Base-by-base conservation (phyloP, 495 filamentous ascomycete species). In the Xylaria palmicola region DNA sequence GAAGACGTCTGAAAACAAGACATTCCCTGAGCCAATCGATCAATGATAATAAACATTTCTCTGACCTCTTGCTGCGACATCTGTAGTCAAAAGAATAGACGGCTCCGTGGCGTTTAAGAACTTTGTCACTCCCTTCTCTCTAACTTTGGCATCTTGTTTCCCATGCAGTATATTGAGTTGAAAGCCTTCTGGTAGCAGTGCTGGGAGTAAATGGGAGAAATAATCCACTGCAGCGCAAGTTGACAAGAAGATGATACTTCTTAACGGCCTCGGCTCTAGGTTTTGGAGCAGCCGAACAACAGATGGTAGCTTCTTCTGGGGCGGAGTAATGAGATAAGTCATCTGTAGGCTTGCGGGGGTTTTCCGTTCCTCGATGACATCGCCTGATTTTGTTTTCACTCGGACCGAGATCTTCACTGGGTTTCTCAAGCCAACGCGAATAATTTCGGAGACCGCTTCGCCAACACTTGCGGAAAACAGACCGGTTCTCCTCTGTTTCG, bases 211-310 rank as follows among this genome's bases (percentile, higher is more conserved):
- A 58, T 88, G 80, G 26, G 89, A 81, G 66, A 93, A 92, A 72
- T 96, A 97, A 72, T 97, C 94, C 22, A 98, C 95, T n/a, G 88
- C 89, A 24, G 91, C 91, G 67, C 95, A 97, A 37, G 92, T 97
- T 17, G 93, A 94, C 34, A 98, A 83, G 72, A 96, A 98, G 67
- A 96, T 79, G 57, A 98, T 98, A n/a, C 86, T 85, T 68, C 93
- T 92, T 60, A 89, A 86, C 0, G 92, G 92, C 5, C 82, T 83
- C 0, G 88, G 88, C 26, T 89, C 76, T 17, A 94, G 69, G 4
- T 82, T 79, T 24, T 82, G 78, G 7, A 98, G 82, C 9, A 98
- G 79, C 30, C 85, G 83, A 41, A 84, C 81, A 5, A 96, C 74
- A 8, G 89, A 81, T 17, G 90, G 85, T 22, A 95, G 76, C 69